Conservation (phyloP, 805 yeast species). For the Sugiyamaella lignohabitans region DNA sequence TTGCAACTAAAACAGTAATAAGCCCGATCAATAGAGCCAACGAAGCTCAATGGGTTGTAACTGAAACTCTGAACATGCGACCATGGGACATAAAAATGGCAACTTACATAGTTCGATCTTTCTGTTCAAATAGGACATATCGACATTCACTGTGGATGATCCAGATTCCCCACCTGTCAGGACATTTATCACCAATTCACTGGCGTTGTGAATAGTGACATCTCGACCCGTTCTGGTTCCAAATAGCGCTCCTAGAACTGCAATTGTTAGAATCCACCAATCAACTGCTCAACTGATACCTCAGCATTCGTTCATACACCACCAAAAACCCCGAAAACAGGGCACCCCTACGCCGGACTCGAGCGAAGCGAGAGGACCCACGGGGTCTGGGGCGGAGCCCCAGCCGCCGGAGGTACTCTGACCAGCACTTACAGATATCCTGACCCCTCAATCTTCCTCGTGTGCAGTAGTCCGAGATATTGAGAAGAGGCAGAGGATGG, state of each 20-base stretch:
- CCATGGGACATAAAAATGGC: background rate
- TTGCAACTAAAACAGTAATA: too few relatives aligned
- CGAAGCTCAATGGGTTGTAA: too few relatives aligned
- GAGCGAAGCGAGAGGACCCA: too few relatives aligned
- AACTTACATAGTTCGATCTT: conserved; percentile 26
- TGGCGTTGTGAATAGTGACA: conserved; percentile 29
- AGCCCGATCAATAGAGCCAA: too few relatives aligned
- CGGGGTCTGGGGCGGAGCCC: too few relatives aligned
- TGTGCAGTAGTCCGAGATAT: conserved; percentile 32
- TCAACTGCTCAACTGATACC: too few relatives aligned
- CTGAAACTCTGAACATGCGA: too few relatives aligned
- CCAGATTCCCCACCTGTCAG: conserved; percentile 2
- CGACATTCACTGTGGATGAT: conserved; percentile 13
- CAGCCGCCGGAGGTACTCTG: too few relatives aligned
- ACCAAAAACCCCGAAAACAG: too few relatives aligned
- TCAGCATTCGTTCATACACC: too few relatives aligned
- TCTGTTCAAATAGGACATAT: conserved; percentile 20
- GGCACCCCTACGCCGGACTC: too few relatives aligned
- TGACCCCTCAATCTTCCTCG: conserved; percentile 19
- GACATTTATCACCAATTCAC: conserved; percentile 23
- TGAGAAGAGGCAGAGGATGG: conserved; percentile 33
- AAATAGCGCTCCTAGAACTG: conserved; percentile 31
- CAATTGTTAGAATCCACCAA: conserved; percentile 4
- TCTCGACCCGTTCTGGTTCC: conserved; percentile 28
- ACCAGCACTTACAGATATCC: conserved; percentile 16